Percentiles rank a stretch among this genome's conserved stretches.
phyloP scores from a whole-genome alignment of 192 early-diverging fungal genomes.

The Blastocladiella britannica region DNA sequence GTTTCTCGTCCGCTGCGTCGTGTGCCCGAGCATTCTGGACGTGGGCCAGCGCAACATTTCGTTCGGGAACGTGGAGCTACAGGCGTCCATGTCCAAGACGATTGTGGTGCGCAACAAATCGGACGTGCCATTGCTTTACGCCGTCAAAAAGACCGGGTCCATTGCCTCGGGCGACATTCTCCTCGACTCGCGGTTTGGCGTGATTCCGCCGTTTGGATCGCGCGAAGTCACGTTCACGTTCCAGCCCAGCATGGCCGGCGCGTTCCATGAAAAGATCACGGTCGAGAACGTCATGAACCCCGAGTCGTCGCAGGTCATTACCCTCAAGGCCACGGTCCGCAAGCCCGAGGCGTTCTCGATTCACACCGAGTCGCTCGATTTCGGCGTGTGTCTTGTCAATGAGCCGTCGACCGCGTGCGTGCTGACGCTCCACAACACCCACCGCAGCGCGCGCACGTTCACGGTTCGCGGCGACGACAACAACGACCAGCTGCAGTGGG shows the following conservation, averaged over 20 bases:
- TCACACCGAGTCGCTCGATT: conserved; percentile 45
- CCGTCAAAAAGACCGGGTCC: conserved; percentile 81
- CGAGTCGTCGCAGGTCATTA: conserved; percentile 51
- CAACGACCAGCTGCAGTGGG: conserved; percentile 34
- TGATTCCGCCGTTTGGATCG: conserved; percentile 75
- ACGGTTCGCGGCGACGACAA: conserved; percentile 49
- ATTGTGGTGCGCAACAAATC: conserved; percentile 78
- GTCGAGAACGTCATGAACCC: conserved; percentile 80
- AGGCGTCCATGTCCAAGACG: conserved; percentile 50
- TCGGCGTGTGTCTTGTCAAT: conserved; percentile 45
- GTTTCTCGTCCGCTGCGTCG: conserved; percentile 64
- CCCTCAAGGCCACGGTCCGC: conserved; percentile 73
- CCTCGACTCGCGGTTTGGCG: conserved; percentile 58
- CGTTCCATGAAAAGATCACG: conserved; percentile 60
- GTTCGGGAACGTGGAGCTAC: conserved; percentile 72
- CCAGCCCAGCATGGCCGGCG: conserved; percentile 69
- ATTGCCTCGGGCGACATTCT: conserved; percentile 80
- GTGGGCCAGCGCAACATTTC: conserved; percentile 93
- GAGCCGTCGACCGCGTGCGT: conserved; percentile 37
- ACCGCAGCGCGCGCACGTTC: conserved; percentile 53
- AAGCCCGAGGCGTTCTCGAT: conserved; percentile 75
- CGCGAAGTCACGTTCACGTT: conserved; percentile 85
- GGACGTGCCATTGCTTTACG: conserved; percentile 73
- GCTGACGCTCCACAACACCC: conserved; percentile 55
- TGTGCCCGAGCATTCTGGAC: conserved; percentile 72